Conservation (phyloP, 2,329 filamentous ascomycete genomes). For the Rhexocercosporidium sp. region DNA sequence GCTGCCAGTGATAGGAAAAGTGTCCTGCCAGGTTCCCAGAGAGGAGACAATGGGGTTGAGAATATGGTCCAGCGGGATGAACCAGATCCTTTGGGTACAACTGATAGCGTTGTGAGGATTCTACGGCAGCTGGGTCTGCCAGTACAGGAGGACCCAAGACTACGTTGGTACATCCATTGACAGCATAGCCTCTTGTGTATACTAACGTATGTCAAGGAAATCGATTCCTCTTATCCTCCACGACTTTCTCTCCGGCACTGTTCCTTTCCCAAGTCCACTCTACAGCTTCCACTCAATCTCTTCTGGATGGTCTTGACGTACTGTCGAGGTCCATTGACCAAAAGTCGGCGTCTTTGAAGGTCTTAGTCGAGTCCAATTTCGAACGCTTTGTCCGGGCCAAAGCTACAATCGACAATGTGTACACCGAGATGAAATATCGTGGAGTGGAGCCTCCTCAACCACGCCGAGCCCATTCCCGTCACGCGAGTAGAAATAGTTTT, state of each 20-base stretch:
- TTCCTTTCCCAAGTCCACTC: conserved; percentile 94
- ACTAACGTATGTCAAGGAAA: conserved; percentile 63
- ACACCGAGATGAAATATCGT: conserved; percentile 91
- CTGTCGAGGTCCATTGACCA: conserved; percentile 94
- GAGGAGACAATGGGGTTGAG: conserved; percentile 69
- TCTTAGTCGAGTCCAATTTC: conserved; percentile 96
- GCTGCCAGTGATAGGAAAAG: conserved; percentile 72
- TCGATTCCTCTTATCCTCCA: conserved; percentile 93
- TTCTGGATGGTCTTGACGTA: conserved; percentile 82
- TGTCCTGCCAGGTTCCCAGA: conserved; percentile 68
- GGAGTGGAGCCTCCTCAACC: conserved; percentile 58
- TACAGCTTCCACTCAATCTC: conserved; percentile 78
- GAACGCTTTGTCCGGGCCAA: conserved; percentile 98
- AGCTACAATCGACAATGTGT: conserved; percentile 97
- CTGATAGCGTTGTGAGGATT: conserved; percentile 83
- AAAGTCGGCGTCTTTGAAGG: conserved; percentile 95
- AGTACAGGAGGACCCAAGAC: conserved; percentile 80
- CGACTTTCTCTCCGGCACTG: conserved; percentile 88
- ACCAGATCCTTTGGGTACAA: conserved; percentile 86
- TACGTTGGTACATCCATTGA: conserved; percentile 62
- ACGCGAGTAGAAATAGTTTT: conserved; percentile 45
- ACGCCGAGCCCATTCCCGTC: conserved; percentile 45
- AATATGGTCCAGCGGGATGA: conserved; percentile 90
- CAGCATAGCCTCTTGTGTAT: conserved; percentile 3
- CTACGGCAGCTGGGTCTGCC: conserved; percentile 78